Evolutionary conservation across 2,329 filamentous ascomycete species (phyloP).

Genomic region (Penicillium vulpinum): DNA sequence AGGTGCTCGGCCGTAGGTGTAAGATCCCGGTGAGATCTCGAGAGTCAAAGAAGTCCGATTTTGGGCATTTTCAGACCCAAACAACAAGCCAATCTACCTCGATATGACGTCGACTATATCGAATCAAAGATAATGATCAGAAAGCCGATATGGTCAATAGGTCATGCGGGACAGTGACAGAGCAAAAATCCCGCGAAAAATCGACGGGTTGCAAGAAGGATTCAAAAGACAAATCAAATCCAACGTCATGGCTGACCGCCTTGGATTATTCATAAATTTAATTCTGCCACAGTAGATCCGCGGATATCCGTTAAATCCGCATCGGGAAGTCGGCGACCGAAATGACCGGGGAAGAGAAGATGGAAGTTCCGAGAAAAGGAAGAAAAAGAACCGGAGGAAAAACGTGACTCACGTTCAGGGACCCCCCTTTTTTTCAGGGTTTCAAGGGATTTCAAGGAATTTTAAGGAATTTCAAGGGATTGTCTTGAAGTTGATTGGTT

Average conservation of each 20-base stretch:
- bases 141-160: neutral
- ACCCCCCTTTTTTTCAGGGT: conserved; percentile 7
- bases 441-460: too few species aligned
- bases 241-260: conserved; percentile 1
- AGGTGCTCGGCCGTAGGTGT: neutral
- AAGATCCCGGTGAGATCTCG: neutral
- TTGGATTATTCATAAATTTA: too few species aligned
- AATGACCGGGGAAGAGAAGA: conserved; percentile 1
- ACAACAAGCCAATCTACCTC: conserved; percentile 4
- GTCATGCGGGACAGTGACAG: neutral
- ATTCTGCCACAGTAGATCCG: too few species aligned
- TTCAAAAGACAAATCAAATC: neutral
- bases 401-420: conserved; percentile 20
- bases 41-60: neutral
- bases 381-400: conserved; percentile 29
- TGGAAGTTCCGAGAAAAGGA: conserved; percentile 21
- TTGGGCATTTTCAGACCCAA: conserved; percentile 11
- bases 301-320: conserved; percentile 3
- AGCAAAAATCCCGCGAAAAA: neutral
- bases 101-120: neutral
- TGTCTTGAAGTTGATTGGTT: conserved; percentile 11
- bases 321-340: conserved; percentile 10
- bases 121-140: neutral
- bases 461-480: neutral
- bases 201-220: too few species aligned